Base-by-base conservation (phyloP, 2,329 filamentous ascomycete species). In the Diplodia seriata region DNA sequence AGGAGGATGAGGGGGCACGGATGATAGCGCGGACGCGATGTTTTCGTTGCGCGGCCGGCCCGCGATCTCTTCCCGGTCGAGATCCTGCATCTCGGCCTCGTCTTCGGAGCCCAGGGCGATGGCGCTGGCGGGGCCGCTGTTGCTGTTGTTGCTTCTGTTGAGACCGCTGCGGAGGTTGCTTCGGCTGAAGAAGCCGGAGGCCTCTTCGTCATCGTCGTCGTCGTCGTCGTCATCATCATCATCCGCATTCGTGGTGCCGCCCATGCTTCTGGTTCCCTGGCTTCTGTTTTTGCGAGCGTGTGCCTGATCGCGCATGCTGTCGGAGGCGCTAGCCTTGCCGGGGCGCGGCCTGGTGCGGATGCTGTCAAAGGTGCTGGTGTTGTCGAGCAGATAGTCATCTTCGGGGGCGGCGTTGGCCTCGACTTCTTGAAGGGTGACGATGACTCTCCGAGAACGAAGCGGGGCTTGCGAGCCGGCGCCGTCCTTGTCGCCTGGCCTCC, bases 391-490 rank as follows among this genome's bases (percentile, higher is more conserved):
- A 4, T 38, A 36, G 5, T 31, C 73, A 67, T 90, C 86, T 1
- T 91, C 7, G 12, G 23, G 23, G 85, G 20, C 36, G 85, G 20
- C 36, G 23, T 2, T 2, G 50, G 4, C 85, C 73, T 87, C 88
- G 26, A 89, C 90, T 76, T 92, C 89, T 71, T 91, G 88, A 4
- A 97, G 80, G 0, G 85, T 81, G 4, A 97, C 87, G 49, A 96
- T 91, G 40, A 91, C 85, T 18, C 82, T 83, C 69, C 84, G 83
- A 4, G 81, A 72, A 40, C 81, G 79, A 40, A 80, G 78, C n/a
- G 81, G 79, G 57, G 75, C 78, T 64, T 70, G 76, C 74, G 72
- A 78, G 73, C 67, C 77, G 23, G 23, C 23, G 76, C 56, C 76
- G 73, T 47, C 79, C 69, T 68, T 70, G 50, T 57, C 72, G 26